Evolutionary conservation across 352 stramenopile genomes (phyloP).

Genomic region (Phytophthora boehmeriae): DNA sequence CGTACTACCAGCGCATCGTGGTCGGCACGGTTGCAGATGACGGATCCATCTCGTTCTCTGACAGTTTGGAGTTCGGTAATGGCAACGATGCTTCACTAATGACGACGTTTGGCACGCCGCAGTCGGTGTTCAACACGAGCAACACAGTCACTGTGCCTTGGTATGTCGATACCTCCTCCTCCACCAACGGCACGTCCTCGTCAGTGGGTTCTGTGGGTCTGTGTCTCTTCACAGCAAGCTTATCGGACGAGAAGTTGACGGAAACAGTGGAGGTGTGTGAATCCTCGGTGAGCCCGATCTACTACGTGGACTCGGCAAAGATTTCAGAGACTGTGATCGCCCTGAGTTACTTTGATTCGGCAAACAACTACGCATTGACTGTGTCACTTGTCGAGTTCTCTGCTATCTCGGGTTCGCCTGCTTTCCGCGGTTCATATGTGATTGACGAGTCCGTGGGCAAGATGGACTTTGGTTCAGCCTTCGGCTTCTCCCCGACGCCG

Average conservation of each 20-base stretch:
- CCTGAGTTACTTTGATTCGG: slow-evolving; percentile 71
- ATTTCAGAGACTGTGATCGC: slow-evolving; percentile 65
- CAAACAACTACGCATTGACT: slow-evolving; percentile 81
- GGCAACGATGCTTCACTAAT: slow-evolving; percentile 40
- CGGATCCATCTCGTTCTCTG: slow-evolving; percentile 60
- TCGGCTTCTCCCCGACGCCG: slow-evolving; percentile 74
- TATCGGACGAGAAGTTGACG: slow-evolving; percentile 28
- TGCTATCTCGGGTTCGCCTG: slow-evolving; percentile 48
- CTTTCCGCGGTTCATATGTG: slow-evolving; percentile 78
- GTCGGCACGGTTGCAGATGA: slow-evolving; percentile 54
- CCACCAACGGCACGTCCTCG: slow-evolving; percentile 55
- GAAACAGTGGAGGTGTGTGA: slow-evolving; percentile 53
- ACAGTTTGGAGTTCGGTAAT: slow-evolving; percentile 67
- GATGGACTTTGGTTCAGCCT: slow-evolving; percentile 73
- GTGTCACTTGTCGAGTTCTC: slow-evolving; percentile 75
- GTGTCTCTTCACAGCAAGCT: slow-evolving; percentile 59
- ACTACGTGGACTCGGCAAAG: slow-evolving; percentile 75
- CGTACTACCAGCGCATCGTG: slow-evolving; percentile 67
- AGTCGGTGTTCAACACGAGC: slow-evolving; percentile 68
- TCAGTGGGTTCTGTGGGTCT: slow-evolving; percentile 50
- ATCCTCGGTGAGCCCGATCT: slow-evolving; percentile 58
- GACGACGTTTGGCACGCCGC: slow-evolving; percentile 62
- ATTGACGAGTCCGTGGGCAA: slow-evolving; percentile 57
- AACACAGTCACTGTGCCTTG: slow-evolving; percentile 70
- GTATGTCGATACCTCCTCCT: slow-evolving; percentile 55